Base-by-base conservation (phyloP, 176 grass and related monocot species). In the Areca catechu region DNA sequence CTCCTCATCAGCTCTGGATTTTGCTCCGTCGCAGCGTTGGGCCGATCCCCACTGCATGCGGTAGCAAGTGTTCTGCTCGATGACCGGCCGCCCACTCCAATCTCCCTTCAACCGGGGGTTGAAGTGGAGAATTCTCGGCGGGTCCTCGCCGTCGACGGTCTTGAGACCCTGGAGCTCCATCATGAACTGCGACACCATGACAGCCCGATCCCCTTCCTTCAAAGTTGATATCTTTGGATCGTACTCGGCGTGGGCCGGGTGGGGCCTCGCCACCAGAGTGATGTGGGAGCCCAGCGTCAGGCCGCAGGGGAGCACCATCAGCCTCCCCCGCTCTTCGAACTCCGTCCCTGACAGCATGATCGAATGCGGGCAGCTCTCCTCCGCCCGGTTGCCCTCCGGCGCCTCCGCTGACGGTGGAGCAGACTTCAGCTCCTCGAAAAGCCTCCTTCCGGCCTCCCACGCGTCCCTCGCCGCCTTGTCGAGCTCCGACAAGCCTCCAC, bases 101-200 rank as follows among this genome's bases (percentile, higher is more conserved):
- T 98, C 93, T 0, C 93, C 93, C 16, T 79, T 83, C 29, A 98
- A 86, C 23, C 93, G 74, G 5, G 93, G 93, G 56, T 98, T 98
- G 63, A 98, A 92, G 69, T 98, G 93, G 48, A 98, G 71, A 49
- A 98, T 92, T 50, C 87, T 86, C 37, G 93, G 93, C 3, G 93
- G 93, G 27, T 98, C 93, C 82, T 98, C 93, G 0, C 93, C 93
- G 54, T 98, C 93, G 7, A 89, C 93, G 3, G 78, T 68, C 70
- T 78, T 92, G 27, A 98, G 69, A 2, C 93, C 93, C 69, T 92
- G 84, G 51, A 98, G 76, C 76, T 98, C 93, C 78, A 98, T 82
- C 93, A 92, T 98, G 84, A 98, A 98, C 84, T 98, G 93, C 16
- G 93, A 98, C 24, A 98, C 88, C 93, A 98, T 89, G 72, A 92